Conservation (phyloP, 1,284 basidiomycete genomes). For the Leccinum fallax region DNA sequence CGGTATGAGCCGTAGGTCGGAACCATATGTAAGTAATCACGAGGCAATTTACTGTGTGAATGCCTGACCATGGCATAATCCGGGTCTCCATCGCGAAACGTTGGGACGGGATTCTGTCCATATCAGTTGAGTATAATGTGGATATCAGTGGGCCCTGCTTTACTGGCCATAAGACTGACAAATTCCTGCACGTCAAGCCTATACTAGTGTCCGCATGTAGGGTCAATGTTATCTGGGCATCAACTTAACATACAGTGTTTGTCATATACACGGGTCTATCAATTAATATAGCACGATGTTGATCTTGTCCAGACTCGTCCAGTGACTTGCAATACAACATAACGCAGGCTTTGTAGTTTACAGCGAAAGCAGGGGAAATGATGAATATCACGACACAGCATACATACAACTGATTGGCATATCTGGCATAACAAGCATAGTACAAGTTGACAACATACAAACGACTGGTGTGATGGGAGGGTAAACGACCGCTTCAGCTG, state of each 20-base stretch:
- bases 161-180: background rate
- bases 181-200: background rate
- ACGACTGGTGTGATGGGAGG: background rate
- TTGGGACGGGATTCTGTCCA: background rate
- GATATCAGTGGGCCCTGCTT: background rate
- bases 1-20: background rate
- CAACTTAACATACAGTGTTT: background rate
- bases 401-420: background rate
- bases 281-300: background rate
- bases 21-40: background rate
- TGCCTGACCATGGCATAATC: background rate
- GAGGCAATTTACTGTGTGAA: background rate
- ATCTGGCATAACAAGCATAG: background rate
- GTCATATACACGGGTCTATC: background rate
- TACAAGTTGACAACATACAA: background rate
- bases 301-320: background rate
- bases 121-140: background rate
- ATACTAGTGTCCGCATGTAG: background rate
- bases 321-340: background rate
- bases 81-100: background rate
- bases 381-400: background rate
- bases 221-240: background rate
- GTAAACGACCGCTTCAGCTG: background rate
- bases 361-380: background rate
- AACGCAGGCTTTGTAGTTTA: background rate